Conservation (phyloP, 1,284 basidiomycete genomes). For the Ceratobasidium sp. region DNA sequence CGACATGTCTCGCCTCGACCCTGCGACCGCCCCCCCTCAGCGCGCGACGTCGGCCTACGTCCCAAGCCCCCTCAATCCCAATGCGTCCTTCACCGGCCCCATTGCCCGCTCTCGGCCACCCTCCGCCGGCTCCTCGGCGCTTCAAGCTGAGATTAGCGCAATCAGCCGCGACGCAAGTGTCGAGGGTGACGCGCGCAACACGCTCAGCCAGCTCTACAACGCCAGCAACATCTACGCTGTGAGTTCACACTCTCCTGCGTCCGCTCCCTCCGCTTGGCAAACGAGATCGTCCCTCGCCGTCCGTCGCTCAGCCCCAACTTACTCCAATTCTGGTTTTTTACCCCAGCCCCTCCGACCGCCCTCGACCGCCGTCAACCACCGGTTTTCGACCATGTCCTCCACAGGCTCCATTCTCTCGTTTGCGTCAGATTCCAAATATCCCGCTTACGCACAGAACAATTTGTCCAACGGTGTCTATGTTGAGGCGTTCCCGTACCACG, state of each 20-base stretch:
- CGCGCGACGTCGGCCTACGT: constrained; percentile 32
- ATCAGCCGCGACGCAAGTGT: constrained; percentile 6
- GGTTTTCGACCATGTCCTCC: constrained; percentile 50
- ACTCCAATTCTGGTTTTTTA: constrained; percentile 20
- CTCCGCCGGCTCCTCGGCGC: constrained; percentile 21
- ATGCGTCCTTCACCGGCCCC: not conserved
- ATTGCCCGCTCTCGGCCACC: constrained; percentile 18
- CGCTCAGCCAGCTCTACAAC: constrained; percentile 10
- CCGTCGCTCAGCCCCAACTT: not conserved
- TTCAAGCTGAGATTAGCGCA: constrained; percentile 26
- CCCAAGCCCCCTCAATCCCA: constrained; percentile 34
- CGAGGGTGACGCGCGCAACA: constrained; percentile 17
- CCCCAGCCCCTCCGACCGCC: constrained; percentile 37
- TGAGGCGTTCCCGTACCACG: constrained; percentile 37
- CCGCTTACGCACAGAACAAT: constrained; percentile 45
- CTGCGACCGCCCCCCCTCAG: not conserved
- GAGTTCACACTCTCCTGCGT: constrained; percentile 16
- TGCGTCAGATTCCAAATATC: constrained; percentile 49
- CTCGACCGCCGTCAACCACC: constrained; percentile 45
- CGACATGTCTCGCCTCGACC: constrained; percentile 7
- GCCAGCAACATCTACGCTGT: constrained; percentile 28
- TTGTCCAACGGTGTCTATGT: constrained; percentile 37
- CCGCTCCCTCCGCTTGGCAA: constrained; percentile 13
- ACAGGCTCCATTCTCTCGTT: constrained; percentile 49
- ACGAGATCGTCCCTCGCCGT: not conserved